A percentile compares a stretch with the other conserved stretches of the same genome.
phyloP scores from a whole-genome alignment of 2,329 filamentous ascomycete species.

The Apiospora pterosperma region DNA sequence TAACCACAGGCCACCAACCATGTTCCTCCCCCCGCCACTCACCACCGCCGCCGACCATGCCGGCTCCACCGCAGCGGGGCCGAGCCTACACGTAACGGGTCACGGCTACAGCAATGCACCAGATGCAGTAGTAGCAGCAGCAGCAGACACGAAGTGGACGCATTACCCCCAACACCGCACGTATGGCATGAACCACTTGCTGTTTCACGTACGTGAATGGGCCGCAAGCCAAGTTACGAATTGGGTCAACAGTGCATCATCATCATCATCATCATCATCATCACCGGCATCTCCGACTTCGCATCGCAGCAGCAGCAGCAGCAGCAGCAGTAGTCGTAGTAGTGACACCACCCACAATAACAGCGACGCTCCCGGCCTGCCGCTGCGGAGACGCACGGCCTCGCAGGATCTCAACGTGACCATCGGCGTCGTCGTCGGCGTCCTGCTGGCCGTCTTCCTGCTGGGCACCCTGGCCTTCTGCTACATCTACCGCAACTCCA shows the following conservation, averaged over 20 bases:
- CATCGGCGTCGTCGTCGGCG: constrained; percentile 21
- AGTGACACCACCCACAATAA: not conserved
- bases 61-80: not conserved
- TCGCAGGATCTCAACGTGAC: constrained; percentile 15
- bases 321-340: no score
- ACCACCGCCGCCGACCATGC: not conserved
- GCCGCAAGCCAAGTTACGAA: not conserved
- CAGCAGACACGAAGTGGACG: not conserved
- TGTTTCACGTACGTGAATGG: not conserved
- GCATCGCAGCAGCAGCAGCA: not conserved
- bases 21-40: not conserved
- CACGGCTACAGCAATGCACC: not conserved
- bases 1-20: not conserved
- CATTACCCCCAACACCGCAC: not conserved
- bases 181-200: not conserved
- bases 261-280: not conserved
- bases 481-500: constrained; percentile 19
- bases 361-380: not conserved
- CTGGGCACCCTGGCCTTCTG: constrained; percentile 15
- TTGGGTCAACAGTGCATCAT: not conserved
- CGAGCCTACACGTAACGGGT: not conserved
- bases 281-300: not conserved
- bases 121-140: not conserved
- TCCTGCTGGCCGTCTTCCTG: constrained; percentile 19
- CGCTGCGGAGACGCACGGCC: constrained; percentile 13